Conservation (phyloP, 2,329 filamentous ascomycete species). For the Orbilia quercus region DNA sequence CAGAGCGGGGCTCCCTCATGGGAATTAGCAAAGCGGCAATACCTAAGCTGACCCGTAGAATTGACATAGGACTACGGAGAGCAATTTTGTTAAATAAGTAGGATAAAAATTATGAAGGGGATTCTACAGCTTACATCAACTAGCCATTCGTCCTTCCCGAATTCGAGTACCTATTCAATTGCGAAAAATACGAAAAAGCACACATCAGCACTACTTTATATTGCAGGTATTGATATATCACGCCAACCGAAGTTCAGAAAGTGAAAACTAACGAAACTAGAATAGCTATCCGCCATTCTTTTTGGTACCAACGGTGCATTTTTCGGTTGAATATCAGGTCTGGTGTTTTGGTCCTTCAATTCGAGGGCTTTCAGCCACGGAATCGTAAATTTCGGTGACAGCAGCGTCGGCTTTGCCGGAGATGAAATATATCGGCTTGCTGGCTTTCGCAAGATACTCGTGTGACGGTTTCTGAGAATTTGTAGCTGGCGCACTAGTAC, state of each 20-base stretch:
- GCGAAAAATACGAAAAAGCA: too few relatives aligned
- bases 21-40: constrained; percentile 48
- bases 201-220: too few relatives aligned
- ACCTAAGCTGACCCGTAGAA: constrained; percentile 77
- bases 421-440: constrained; percentile 33
- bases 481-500: background rate
- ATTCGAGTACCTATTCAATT: constrained; percentile 70
- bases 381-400: constrained; percentile 48
- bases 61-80: constrained; percentile 72
- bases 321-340: constrained; percentile 39
- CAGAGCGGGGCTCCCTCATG: too few relatives aligned
- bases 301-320: constrained; percentile 73
- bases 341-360: constrained; percentile 26
- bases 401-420: constrained; percentile 41
- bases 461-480: background rate
- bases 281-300: constrained; percentile 77
- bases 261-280: constrained; percentile 70
- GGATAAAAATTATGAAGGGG: background rate
- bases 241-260: constrained; percentile 52
- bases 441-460: background rate
- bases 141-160: constrained; percentile 79
- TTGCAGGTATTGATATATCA: constrained; percentile 15
- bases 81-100: background rate
- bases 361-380: constrained; percentile 51
- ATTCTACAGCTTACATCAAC: constrained; percentile 68